These are phyloP conservation scores for Lachnellula cervina DNA, from an alignment of 2,329 filamentous ascomycete genomes.

Conservation along the genomic window DNA sequence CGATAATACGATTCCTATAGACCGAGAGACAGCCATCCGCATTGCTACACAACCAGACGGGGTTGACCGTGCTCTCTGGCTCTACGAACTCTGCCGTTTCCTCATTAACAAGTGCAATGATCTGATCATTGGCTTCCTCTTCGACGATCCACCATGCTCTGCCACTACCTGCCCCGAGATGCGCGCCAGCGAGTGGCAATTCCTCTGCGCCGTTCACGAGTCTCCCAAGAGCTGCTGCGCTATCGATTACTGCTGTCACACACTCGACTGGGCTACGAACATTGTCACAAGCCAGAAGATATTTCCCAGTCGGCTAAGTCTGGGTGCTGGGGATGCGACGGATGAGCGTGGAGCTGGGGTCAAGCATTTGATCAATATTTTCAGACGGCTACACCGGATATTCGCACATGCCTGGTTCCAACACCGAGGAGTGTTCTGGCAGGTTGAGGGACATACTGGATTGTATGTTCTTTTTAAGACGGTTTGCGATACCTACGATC, in stretches of 20 bases:
- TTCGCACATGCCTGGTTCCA: constrained; percentile 99
- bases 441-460: constrained; percentile 83
- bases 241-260: constrained; percentile 99
- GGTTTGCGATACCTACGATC: constrained; percentile 85
- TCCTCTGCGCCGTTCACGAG: constrained; percentile 95
- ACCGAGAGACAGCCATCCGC: constrained; percentile 66
- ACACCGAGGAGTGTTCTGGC: constrained; percentile 92
- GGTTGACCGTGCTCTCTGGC: constrained; percentile 85
- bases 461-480: constrained; percentile 96
- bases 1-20: constrained; percentile 65
- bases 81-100: constrained; percentile 96
- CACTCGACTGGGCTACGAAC: constrained; percentile 94
- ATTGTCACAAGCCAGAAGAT: constrained; percentile 91
- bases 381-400: constrained; percentile 88
- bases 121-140: constrained; percentile 87
- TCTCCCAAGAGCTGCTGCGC: constrained; percentile 95
- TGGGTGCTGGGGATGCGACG: constrained; percentile 38
- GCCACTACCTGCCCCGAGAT: constrained; percentile 90
- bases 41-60: constrained; percentile 76
- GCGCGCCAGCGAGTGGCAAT: constrained; percentile 98
- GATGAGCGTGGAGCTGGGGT: constrained; percentile 61
- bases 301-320: constrained; percentile 70
- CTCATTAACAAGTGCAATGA: constrained; percentile 92
- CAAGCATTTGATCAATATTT: constrained; percentile 90
- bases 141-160: constrained; percentile 85